phyloP scores from a whole-genome alignment of 2,329 filamentous ascomycete genomes.

The Berkeleyomyces rouxiae region DNA sequence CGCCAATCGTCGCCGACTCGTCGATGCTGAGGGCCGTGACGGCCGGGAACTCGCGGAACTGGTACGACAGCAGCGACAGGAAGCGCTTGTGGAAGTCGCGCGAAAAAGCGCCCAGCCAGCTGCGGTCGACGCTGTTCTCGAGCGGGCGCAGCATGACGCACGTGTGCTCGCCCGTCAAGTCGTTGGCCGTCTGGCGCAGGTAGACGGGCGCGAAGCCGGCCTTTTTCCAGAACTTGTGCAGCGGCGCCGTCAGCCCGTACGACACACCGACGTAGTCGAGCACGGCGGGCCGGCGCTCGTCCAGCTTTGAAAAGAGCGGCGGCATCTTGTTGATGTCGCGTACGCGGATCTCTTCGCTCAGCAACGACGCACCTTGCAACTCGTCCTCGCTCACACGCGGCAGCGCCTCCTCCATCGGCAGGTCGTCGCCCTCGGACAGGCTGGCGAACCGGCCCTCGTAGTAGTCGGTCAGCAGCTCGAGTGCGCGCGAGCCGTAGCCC shows the following conservation, averaged over 20 bases:
- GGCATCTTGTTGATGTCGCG: slow-evolving; percentile 85
- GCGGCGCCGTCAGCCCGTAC: slow-evolving; percentile 70
- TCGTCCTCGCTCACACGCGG: slow-evolving; percentile 69
- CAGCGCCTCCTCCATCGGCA: slow-evolving; percentile 41
- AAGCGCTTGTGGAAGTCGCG: slow-evolving; percentile 93
- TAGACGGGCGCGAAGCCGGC: slow-evolving; percentile 78
- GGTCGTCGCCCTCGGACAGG: slow-evolving; percentile 53
- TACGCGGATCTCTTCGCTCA: slow-evolving; percentile 78
- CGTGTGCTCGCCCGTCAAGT: slow-evolving; percentile 91
- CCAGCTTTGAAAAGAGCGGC: slow-evolving; percentile 75
- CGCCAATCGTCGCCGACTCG: slow-evolving; percentile 62
- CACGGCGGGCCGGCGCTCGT: slow-evolving; percentile 59
- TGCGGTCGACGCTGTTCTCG: slow-evolving; percentile 46
- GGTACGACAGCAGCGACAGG: slow-evolving; percentile 73
- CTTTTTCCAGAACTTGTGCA: slow-evolving; percentile 97
- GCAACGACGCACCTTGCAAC: slow-evolving; percentile 55
- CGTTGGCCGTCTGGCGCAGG: slow-evolving; percentile 85
- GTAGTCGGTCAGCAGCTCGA: slow-evolving; percentile 77
- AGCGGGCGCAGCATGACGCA: slow-evolving; percentile 91
- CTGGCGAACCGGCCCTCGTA: slow-evolving; percentile 86
- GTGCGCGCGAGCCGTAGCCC: slow-evolving; percentile 83
- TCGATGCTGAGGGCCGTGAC: slow-evolving; percentile 72
- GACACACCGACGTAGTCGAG: slow-evolving; percentile 93
- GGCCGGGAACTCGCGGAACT: slow-evolving; percentile 71
- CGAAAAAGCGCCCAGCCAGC: slow-evolving; percentile 81